Base-by-base conservation (phyloP, 495 filamentous ascomycete genomes). In the Aspergillus leporis region DNA sequence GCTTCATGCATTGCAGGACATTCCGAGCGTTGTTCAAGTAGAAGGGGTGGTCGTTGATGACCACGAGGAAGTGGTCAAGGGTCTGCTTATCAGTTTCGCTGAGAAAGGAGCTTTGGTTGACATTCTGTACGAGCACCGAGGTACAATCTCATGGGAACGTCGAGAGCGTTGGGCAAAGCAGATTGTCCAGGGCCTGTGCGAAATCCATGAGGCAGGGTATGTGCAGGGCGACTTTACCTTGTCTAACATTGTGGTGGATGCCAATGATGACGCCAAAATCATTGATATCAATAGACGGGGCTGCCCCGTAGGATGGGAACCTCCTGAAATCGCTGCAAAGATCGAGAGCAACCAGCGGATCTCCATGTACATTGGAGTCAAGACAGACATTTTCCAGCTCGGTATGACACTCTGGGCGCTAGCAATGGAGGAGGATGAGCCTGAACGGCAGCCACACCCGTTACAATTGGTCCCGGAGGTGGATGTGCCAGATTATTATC, bases 211-310 rank as follows among this genome's bases (percentile, higher is more conserved):
- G 66, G 87, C 91, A 21, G 95, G 94, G 34, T 98, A 97, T 69
- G 94, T 98, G 25, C 94, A 98, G 66, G 94, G 94, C 13, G 94
- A 98, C 63, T 97, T 98, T 60, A 98, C 94, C 0, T 78, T 98
- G 10, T 96, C 93, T 4, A 98, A 98, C 66, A 97, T 98, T 57
- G 94, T 98, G 60, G 89, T 98, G 64, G 90, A 98, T 66, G 80
- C 79, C 2, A 69, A 90, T 36, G 85, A 92, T 71, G 83, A 97
- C 66, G 95, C 94, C 14, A 90, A 93, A 61, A 98, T 98, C 61
- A 98, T 98, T 71, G 94, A 98, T 74, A 98, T 98, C 81, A 98
- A 98, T 72, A 83, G 94, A 30, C 81, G 94, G 61, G 94, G 94
- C 14, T 98, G 94, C 63, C 94, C 94, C 0, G 91, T 98, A 2